These are phyloP conservation scores for Vanrija sp. DNA, from an alignment of 1,284 basidiomycete species.

Conservation along the genomic window DNA sequence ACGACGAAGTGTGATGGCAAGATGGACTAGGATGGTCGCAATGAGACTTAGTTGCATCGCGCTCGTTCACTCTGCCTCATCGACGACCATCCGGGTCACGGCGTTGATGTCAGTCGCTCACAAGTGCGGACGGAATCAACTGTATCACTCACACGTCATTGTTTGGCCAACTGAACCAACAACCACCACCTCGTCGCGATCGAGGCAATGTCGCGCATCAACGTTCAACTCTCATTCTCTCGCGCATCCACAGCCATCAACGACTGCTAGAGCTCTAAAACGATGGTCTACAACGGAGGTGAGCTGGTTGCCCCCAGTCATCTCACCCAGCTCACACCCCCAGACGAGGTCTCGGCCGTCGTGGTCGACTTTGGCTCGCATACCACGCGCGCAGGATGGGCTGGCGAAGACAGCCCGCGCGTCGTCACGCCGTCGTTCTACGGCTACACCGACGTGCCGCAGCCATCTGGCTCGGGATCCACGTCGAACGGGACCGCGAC, in stretches of 20 bases:
- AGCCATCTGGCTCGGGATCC: slow-evolving; percentile 12
- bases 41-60: too few relatives aligned
- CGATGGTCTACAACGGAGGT: slow-evolving; percentile 49
- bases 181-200: not conserved
- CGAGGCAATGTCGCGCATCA: too few relatives aligned
- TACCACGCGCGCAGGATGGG: slow-evolving; percentile 87
- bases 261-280: slow-evolving; percentile 2
- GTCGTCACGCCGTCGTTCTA: slow-evolving; percentile 85
- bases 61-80: too few relatives aligned
- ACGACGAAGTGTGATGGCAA: too few relatives aligned
- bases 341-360: slow-evolving; percentile 72
- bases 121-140: not conserved
- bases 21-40: too few relatives aligned
- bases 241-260: not conserved
- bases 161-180: not conserved
- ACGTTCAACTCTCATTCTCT: not conserved
- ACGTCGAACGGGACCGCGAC: slow-evolving; percentile 33
- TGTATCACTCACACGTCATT: not conserved
- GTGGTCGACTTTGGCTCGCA: slow-evolving; percentile 92
- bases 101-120: too few relatives aligned
- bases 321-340: not conserved
- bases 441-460: slow-evolving; percentile 61
- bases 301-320: slow-evolving; percentile 2
- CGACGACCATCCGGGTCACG: too few relatives aligned
- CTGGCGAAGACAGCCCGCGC: slow-evolving; percentile 94